These are phyloP conservation scores for Boechera divaricarpa DNA, from an alignment of 345 rosid species.

Conservation along the genomic window DNA sequence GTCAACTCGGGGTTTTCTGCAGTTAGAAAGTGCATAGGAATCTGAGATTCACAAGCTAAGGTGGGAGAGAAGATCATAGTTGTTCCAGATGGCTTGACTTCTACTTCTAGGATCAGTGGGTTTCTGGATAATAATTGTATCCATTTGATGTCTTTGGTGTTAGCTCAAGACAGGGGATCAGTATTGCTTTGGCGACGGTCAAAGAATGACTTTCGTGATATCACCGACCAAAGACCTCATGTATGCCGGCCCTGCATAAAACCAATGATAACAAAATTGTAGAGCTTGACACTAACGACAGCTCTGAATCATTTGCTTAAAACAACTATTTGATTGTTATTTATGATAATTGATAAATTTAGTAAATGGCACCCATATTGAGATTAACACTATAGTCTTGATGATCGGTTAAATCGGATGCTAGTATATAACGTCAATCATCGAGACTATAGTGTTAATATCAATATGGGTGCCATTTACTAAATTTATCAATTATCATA, in stretches of 20 bases:
- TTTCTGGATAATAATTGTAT: background rate
- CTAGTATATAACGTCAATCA: too few species aligned
- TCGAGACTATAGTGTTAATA: too few species aligned
- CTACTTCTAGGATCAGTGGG: background rate
- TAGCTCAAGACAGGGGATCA: constrained; percentile 26
- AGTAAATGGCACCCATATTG: too few species aligned
- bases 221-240: constrained; percentile 19
- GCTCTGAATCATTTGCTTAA: too few species aligned
- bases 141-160: constrained; percentile 17
- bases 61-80: background rate
- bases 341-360: too few species aligned
- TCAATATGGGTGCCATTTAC: too few species aligned
- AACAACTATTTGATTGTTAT: too few species aligned
- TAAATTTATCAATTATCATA: too few species aligned
- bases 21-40: background rate
- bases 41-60: constrained; percentile 10
- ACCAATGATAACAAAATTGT: too few species aligned
- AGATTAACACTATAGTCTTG: too few species aligned
- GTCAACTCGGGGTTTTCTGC: constrained; percentile 21
- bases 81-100: background rate
- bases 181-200: background rate
- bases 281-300: too few species aligned
- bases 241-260: background rate
- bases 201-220: background rate
- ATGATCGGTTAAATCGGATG: too few species aligned